Evolutionary conservation across 2,329 filamentous ascomycete species (phyloP), one percentile per base, ranked within the genome.

Genomic region (Leptographium lundbergii): DNA sequence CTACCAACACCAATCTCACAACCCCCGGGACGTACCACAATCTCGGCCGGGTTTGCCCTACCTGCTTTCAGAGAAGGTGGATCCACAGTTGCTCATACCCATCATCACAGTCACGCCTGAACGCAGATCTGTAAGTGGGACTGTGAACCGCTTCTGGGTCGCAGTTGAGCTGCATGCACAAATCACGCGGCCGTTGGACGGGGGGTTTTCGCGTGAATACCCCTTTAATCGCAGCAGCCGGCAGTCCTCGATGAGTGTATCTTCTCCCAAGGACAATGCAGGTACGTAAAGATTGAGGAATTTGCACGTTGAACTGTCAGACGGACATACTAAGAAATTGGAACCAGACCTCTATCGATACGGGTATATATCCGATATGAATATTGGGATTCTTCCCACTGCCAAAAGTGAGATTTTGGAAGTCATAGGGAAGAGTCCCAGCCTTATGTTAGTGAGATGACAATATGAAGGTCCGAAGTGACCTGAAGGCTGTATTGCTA

Each of bases 351-450:
- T 61, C n/a, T 69, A 73, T 59, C 71, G 71, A 39, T 77, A 76
- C 66, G 78, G 77, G 13, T 77, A 74, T 60, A 68, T 83, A 17
- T 75, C 78, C 63, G 72, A 81, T 60, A 63, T 81, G 45, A 70
- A 68, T 2, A 68, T 80, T 4, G 72, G 80, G 25, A 65, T 82
- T 25, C 61, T 75, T 6, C 74, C 79, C 0, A 69, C 72, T 1
- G 60, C 62, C 25, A 71, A 70, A 39, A 76, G 71, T 50, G 68
- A 69, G 6, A 67, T 81, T 36, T 54, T 78, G 13, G 74, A 80
- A 56, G 68, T 81, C 0, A 67, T 82, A 48, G 72, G 75, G 45
- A 70, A 75, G n/a, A 71, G 73, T 50, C 61, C 70, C 4, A 73
- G 72, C 57, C 72, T 74, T 3, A 72, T 68, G 77, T 79, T 59